A percentile compares a stretch with the other conserved stretches of the same genome.
Evolutionary conservation across 1,139 yeast species (phyloP).

Genomic region (Blastobotrys aristatus): DNA sequence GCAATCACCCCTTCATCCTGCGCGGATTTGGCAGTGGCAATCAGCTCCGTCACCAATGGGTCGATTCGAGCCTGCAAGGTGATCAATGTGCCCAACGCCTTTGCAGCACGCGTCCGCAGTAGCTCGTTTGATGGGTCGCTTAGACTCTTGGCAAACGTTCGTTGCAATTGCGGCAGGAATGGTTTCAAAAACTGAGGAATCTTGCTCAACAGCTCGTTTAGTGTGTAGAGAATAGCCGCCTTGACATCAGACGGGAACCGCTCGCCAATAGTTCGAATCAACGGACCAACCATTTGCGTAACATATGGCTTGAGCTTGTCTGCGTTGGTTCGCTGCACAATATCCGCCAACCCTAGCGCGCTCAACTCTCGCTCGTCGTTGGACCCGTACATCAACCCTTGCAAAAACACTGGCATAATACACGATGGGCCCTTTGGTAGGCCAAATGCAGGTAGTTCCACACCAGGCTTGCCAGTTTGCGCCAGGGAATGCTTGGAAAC

Average conservation of each 20-base stretch:
- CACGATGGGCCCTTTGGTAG: constrained; percentile 86
- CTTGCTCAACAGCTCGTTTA: constrained; percentile 70
- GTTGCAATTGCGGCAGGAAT: constrained; percentile 92
- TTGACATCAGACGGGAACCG: constrained; percentile 85
- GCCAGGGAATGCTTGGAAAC: constrained; percentile 73
- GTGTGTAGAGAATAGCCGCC: constrained; percentile 82
- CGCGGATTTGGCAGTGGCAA: constrained; percentile 62
- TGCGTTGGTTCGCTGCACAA: constrained; percentile 82
- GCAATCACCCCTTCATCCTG: constrained; percentile 65
- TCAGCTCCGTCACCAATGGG: constrained; percentile 79
- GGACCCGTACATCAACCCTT: constrained; percentile 92
- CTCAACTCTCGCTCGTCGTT: constrained; percentile 78
- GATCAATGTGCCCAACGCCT: constrained; percentile 81
- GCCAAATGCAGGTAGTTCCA: constrained; percentile 68
- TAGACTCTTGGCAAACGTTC: constrained; percentile 91
- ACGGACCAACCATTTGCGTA: constrained; percentile 92
- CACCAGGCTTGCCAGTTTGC: constrained; percentile 58
- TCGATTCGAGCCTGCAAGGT: constrained; percentile 92
- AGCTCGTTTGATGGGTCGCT: constrained; percentile 68
- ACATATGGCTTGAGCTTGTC: constrained; percentile 79
- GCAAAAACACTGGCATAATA: constrained; percentile 83
- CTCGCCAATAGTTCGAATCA: constrained; percentile 97
- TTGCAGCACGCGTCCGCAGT: constrained; percentile 81
- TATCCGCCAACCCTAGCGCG: constrained; percentile 84
- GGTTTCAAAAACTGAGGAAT: constrained; percentile 92